Conservation (phyloP, 345 rosid species). For the Brassica cretica region DNA sequence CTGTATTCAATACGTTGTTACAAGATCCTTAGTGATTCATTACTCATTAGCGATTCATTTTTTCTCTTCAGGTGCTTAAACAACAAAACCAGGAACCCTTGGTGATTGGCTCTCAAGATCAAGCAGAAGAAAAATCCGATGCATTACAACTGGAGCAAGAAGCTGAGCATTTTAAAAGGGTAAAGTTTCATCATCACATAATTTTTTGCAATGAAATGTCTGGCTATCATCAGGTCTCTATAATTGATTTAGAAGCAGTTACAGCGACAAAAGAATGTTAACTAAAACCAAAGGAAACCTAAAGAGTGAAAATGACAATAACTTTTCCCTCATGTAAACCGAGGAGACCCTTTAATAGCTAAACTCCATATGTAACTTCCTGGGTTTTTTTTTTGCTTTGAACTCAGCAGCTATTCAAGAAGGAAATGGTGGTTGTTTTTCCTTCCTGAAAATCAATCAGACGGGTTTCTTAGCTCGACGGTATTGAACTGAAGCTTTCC, state of each 20-base stretch:
- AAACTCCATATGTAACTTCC: not conserved
- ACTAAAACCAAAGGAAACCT: not conserved
- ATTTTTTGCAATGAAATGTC: not conserved
- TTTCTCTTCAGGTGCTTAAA: slow-evolving; percentile 43
- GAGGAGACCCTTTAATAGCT: not conserved
- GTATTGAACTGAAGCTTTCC: slow-evolving; percentile 3
- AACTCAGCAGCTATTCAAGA: slow-evolving; percentile 45
- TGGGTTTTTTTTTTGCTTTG: slow-evolving; percentile 6
- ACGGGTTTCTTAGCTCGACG: not conserved
- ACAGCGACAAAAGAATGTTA: not conserved
- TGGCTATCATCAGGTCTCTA: not conserved
- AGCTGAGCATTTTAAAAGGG: slow-evolving; percentile 47
- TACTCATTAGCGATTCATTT: slow-evolving; percentile 37
- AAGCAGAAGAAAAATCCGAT: slow-evolving; percentile 20
- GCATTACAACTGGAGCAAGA: slow-evolving; percentile 40
- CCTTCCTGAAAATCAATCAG: slow-evolving; percentile 30
- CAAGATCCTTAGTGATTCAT: not conserved
- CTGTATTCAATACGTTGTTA: not conserved
- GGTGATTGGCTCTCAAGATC: slow-evolving; percentile 28
- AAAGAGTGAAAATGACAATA: not conserved
- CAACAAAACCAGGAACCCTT: slow-evolving; percentile 25
- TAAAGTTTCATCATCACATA: slow-evolving; percentile 21
- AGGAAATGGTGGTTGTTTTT: slow-evolving; percentile 41
- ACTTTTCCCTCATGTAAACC: not conserved
- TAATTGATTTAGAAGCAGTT: not conserved